Evolutionary conservation across 495 filamentous ascomycete genomes (phyloP).

Genomic region (Corynascus novoguineensis): DNA sequence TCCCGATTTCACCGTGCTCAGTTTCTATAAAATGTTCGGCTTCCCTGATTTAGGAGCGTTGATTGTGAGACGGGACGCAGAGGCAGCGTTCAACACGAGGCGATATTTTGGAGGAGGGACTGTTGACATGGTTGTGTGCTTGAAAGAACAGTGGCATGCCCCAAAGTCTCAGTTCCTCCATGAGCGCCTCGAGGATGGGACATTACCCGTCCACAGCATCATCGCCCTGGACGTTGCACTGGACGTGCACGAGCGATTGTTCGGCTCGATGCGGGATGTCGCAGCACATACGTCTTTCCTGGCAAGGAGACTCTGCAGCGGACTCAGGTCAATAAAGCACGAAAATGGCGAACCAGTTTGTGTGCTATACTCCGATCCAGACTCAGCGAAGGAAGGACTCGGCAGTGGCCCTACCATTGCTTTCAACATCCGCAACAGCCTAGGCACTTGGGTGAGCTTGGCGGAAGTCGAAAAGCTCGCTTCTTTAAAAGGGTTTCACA

Average conservation of each 20-base stretch:
- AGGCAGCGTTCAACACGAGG: slow-evolving; percentile 54
- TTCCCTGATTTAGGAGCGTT: slow-evolving; percentile 88
- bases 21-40: slow-evolving; percentile 96
- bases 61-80: slow-evolving; percentile 71
- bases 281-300: slow-evolving; percentile 70
- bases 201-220: slow-evolving; percentile 82
- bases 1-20: slow-evolving; percentile 83
- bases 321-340: slow-evolving; percentile 57
- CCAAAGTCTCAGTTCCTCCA: slow-evolving; percentile 68
- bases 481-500: slow-evolving; percentile 67
- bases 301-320: slow-evolving; percentile 51
- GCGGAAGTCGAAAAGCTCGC: slow-evolving; percentile 82
- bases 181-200: slow-evolving; percentile 82
- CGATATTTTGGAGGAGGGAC: slow-evolving; percentile 94
- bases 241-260: slow-evolving; percentile 61
- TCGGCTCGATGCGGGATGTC: slow-evolving; percentile 61
- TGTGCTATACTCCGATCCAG: slow-evolving; percentile 52
- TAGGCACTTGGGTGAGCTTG: slow-evolving; percentile 70
- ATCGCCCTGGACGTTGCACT: slow-evolving; percentile 72
- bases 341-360: slow-evolving; percentile 63
- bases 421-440: slow-evolving; percentile 68
- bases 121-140: slow-evolving; percentile 67
- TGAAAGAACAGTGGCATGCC: slow-evolving; percentile 66
- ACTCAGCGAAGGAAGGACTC: slow-evolving; percentile 29
- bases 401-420: slow-evolving; percentile 67